Base-by-base conservation (phyloP, 805 yeast species). In the Nakazawaea ambrosiae region DNA sequence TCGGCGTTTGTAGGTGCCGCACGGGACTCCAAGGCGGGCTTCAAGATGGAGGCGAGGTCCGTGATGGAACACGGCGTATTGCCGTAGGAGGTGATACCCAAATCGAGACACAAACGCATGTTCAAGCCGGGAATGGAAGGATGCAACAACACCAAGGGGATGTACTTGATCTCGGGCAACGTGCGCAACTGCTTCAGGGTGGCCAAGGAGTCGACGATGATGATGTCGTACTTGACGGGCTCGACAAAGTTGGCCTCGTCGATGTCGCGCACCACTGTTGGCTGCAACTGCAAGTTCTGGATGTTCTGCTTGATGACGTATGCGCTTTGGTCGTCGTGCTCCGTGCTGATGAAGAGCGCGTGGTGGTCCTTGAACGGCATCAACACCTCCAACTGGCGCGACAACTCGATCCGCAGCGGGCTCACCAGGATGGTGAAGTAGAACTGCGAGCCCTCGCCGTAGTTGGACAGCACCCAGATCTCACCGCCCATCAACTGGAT, bases 401-500 rank as follows among this genome's bases (percentile, higher is more conserved):
- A 64, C 44, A 81, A 66, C 30, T 76, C 68, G 14, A 77, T 73
- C 42, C 64, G 64, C 1, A 90, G 84, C 7, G 85, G 86, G 4
- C 84, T 68, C n/a, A 85, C 87, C 34, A 81, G 70, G 17, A 86
- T 75, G 0, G 95, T 83, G 59, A 86, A 86, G 58, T 76, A 81
- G 56, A 86, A 86, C 50, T 81, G 79, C 2, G 94, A 83, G 2
- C 96, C 96, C 49, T 72, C 66, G 19, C 90, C 92, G 52, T 78
- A 83, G 43, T 70, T 71, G 1, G 94, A 83, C 17, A 84, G 75
- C 20, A 87, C 95, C 95, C 95, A 85, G 44, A 86, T 85, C 45
- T 82, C 90, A 54, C 95, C 96, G 30, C 95, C 95, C 95, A 87
- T 86, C 46, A 86, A 68, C 51, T 84, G 89, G 51, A 87, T 86